Evolutionary conservation across 371 early-diverging fungal species (phyloP), one percentile per base, ranked within the genome.

Genomic region (Mucor irregularis): DNA sequence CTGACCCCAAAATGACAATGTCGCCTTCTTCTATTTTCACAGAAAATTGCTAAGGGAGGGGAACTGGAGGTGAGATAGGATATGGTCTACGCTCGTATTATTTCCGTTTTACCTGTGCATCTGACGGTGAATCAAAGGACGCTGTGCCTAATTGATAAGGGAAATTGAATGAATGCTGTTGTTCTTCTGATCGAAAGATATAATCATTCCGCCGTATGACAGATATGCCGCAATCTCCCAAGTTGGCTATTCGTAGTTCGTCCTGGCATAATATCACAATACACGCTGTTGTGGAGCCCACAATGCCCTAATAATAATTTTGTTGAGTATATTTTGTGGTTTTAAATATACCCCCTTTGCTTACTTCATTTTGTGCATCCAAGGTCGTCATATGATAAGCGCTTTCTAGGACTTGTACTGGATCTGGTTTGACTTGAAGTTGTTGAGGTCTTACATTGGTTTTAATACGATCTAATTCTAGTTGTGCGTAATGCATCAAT

Each of bases 201-300:
- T 89, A 81, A 50, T 90, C 87, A 51, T 87, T 84, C 50, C 85
- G 77, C 30, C 97, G 85, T 51, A 96, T 87, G 2, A 97, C 80
- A 35, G 86, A 78, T 29, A 96, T 70, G 1, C 93, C 94, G 61
- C 94, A 93, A 72, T 97, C 97, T 25, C 97, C 97, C 38, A 97
- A 71, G 58, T 94, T 94, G 0, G 93, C 90, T 46, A 97, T 86
- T 4, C 91, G 83, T 29, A 97, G 77, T 70, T 94, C 94, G 59
- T 95, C 90, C 56, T 92, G 88, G 30, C 90, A 74, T 54, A 96
- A 68, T 4, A 96, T 71, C n/a, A 83, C 93, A 37, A 95, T 65
- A 62, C 91, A 83, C 0, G 94, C 94, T 6, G 97, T 96, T 8
- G 92, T 87, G n/a, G 92, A 91, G 2, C 97, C 97, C 19, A 91